A percentile compares a stretch with the other conserved stretches of the same genome.
Conservation (phyloP, 2,329 filamentous ascomycete species). For the Akanthomyces dipterigenus region DNA sequence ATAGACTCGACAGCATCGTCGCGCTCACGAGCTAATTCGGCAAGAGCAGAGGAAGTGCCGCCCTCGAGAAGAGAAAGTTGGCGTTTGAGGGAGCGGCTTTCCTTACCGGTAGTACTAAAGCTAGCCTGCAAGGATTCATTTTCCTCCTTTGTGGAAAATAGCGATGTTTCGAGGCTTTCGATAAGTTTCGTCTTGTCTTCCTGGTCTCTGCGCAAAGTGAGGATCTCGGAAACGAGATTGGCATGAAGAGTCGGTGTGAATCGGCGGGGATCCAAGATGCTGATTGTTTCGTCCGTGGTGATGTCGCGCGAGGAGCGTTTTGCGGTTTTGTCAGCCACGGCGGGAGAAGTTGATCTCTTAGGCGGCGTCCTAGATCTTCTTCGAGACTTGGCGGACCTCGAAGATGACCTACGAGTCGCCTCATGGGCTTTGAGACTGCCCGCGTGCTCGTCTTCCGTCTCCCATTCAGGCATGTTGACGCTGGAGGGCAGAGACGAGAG, state of each 20-base stretch:
- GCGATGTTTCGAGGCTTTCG: constrained; percentile 69
- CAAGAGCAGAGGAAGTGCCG: constrained; percentile 77
- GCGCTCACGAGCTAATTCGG: constrained; percentile 76
- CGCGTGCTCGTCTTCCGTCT: constrained; percentile 55
- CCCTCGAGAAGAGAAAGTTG: constrained; percentile 83
- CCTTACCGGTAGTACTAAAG: constrained; percentile 60
- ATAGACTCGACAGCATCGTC: constrained; percentile 73
- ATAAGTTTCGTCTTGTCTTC: constrained; percentile 86
- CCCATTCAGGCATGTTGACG: constrained; percentile 47
- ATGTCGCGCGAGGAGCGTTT: constrained; percentile 53
- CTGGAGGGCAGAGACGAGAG: not conserved
- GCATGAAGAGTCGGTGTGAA: constrained; percentile 95
- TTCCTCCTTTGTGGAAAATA: constrained; percentile 67
- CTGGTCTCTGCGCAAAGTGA: constrained; percentile 78
- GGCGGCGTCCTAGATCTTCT: constrained; percentile 61
- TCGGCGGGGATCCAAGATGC: constrained; percentile 76
- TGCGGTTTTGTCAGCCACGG: constrained; percentile 35
- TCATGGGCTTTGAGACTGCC: constrained; percentile 38
- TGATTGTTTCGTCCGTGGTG: constrained; percentile 59
- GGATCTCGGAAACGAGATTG: constrained; percentile 88
- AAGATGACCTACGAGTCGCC: not conserved
- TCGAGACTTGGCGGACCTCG: constrained; percentile 5
- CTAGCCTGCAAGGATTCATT: constrained; percentile 62
- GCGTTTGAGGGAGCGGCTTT: constrained; percentile 72
- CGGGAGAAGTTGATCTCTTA: constrained; percentile 34